Conservation (phyloP, 2,329 filamentous ascomycete species). For the Fusarium temperatum region DNA sequence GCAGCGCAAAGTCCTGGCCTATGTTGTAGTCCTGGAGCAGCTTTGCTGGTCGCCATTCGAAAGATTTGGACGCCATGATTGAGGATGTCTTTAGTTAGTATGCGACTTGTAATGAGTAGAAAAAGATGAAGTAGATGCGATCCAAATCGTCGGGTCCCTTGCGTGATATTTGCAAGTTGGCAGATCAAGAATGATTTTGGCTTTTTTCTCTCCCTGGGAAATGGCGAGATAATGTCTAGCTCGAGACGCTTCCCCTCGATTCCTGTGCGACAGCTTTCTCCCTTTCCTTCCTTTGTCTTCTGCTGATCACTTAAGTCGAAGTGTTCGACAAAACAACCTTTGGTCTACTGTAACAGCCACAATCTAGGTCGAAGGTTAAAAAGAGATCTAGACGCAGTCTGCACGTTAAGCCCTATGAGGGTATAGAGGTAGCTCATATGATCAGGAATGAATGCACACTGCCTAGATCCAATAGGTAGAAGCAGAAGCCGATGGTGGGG, state of each 20-base stretch:
- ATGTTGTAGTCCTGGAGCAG: constrained; percentile 47
- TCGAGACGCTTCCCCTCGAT: constrained; percentile 23
- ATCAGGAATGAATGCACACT: constrained; percentile 17
- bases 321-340: constrained; percentile 17
- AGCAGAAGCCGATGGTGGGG: constrained; percentile 8
- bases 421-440: constrained; percentile 10
- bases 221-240: constrained; percentile 15
- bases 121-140: background rate
- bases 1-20: constrained; percentile 53
- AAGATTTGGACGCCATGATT: constrained; percentile 39
- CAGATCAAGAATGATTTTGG: background rate
- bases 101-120: background rate
- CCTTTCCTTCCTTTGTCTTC: background rate
- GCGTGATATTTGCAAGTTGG: background rate
- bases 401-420: background rate
- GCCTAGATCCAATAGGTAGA: background rate
- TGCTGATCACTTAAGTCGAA: background rate
- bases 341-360: constrained; percentile 9
- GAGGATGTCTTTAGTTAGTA: background rate
- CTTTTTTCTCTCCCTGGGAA: constrained; percentile 5
- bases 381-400: constrained; percentile 1
- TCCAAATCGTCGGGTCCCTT: background rate
- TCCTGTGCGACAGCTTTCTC: constrained; percentile 29
- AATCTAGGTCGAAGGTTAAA: constrained; percentile 7
- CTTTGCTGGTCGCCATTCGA: constrained; percentile 53